Percentiles rank a stretch among this genome's conserved stretches.
These are phyloP conservation scores for Metschnikowia koreensis DNA, from an alignment of 805 yeast species.

Conservation along the genomic window DNA sequence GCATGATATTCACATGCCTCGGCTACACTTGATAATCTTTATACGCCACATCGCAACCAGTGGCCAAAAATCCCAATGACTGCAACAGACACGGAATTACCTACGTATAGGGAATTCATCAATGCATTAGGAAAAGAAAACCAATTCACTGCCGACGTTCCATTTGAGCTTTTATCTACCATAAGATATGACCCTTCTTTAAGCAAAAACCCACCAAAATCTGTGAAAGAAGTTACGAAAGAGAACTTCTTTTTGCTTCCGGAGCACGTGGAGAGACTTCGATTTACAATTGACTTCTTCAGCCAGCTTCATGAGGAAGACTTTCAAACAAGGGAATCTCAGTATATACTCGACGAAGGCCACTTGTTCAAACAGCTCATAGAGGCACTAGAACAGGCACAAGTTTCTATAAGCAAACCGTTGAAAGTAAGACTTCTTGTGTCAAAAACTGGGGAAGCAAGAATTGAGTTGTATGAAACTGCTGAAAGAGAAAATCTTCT, in stretches of 20 bases:
- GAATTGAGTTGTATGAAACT: conserved; percentile 33
- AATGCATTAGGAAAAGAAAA: conserved; percentile 3
- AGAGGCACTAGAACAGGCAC: conserved; percentile 26
- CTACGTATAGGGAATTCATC: conserved; percentile 8
- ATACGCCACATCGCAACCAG: neutral
- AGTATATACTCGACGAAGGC: conserved; percentile 26
- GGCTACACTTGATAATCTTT: neutral
- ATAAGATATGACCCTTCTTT: conserved; percentile 72
- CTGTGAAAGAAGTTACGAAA: conserved; percentile 23
- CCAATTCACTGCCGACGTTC: conserved; percentile 8
- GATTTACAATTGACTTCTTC: conserved; percentile 54
- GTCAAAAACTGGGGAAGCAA: conserved; percentile 25
- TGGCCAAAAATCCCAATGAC: neutral
- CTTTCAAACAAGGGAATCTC: conserved; percentile 28
- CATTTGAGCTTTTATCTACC: conserved; percentile 60
- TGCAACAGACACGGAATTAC: neutral
- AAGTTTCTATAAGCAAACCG: conserved; percentile 23
- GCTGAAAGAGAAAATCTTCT: conserved; percentile 27
- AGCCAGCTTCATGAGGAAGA: conserved; percentile 12
- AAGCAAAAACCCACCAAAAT: conserved; percentile 25
- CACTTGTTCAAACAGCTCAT: conserved; percentile 37
- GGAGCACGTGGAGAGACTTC: conserved; percentile 62
- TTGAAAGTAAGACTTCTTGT: conserved; percentile 35
- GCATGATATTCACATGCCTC: too few relatives aligned
- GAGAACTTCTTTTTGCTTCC: conserved; percentile 58